phyloP scores from a whole-genome alignment of 352 stramenopile species.

The Phytophthora syringae region DNA sequence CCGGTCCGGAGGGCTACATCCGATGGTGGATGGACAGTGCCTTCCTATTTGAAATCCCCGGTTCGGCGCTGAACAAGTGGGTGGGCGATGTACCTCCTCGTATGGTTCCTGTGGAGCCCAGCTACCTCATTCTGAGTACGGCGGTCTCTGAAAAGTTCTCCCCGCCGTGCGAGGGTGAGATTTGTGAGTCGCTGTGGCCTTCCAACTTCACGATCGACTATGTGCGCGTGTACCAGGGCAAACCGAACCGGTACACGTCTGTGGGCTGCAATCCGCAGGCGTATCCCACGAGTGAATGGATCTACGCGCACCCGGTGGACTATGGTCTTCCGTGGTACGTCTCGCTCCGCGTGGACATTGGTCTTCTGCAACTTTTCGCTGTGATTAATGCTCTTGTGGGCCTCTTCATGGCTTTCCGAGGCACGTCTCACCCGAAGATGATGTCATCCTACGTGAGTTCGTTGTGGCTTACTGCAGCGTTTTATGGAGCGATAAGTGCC shows the following conservation, averaged over 20 bases:
- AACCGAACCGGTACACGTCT: constrained; percentile 90
- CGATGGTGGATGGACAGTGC: constrained; percentile 94
- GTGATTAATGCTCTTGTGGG: constrained; percentile 63
- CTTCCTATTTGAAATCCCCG: constrained; percentile 95
- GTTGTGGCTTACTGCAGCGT: constrained; percentile 65
- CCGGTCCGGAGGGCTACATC: constrained; percentile 91
- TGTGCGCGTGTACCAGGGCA: constrained; percentile 95
- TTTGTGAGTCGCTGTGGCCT: constrained; percentile 93
- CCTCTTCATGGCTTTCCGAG: constrained; percentile 66
- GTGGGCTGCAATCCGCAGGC: constrained; percentile 92
- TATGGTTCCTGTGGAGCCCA: constrained; percentile 95
- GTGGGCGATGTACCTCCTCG: constrained; percentile 66
- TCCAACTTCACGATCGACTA: constrained; percentile 96
- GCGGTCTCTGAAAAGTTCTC: constrained; percentile 97
- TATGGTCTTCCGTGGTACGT: constrained; percentile 89
- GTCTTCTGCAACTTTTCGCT: constrained; percentile 57
- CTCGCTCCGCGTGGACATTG: constrained; percentile 58
- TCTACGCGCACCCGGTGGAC: constrained; percentile 88
- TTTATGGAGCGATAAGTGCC: constrained; percentile 75
- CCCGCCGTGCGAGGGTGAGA: constrained; percentile 90
- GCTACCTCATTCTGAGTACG: constrained; percentile 98
- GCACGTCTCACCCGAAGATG: constrained; percentile 56
- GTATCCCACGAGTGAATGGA: constrained; percentile 93
- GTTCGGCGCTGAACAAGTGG: constrained; percentile 86
- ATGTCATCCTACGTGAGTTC: constrained; percentile 61